A percentile compares a stretch with the other conserved stretches of the same genome.
Conservation (phyloP, 2,329 filamentous ascomycete species). For the Alternaria solani region DNA sequence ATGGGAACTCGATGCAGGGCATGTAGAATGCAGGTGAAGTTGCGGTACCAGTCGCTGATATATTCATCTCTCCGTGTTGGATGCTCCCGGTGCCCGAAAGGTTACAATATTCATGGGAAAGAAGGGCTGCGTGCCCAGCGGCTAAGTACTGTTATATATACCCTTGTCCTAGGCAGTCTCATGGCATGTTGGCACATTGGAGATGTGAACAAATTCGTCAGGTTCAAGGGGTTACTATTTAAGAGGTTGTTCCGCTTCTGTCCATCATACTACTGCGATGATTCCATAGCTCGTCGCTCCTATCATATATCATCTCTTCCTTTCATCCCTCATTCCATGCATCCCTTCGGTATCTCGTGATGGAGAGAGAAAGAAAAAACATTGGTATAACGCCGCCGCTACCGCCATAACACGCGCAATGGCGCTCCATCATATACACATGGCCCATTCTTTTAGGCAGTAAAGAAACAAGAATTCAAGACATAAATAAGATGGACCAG, state of each 20-base stretch:
- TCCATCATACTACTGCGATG: background rate
- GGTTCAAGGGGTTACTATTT: background rate
- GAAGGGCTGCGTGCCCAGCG: background rate
- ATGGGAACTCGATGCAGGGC: background rate
- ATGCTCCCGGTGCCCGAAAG: background rate
- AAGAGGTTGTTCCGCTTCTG: background rate
- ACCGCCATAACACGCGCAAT: background rate
- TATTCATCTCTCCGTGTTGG: background rate
- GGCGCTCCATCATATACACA: background rate
- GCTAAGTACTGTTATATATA: background rate
- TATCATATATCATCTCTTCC: background rate
- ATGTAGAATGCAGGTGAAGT: background rate
- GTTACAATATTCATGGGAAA: background rate
- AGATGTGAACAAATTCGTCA: background rate
- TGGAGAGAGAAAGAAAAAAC: background rate
- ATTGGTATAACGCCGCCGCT: slow-evolving; percentile 1
- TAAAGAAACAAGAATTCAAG: background rate
- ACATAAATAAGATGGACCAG: background rate
- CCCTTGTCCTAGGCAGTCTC: background rate
- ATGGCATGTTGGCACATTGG: background rate
- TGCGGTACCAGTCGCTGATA: background rate
- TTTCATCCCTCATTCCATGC: background rate
- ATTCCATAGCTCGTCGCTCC: background rate
- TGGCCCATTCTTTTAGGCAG: background rate
- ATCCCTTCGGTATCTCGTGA: slow-evolving; percentile 1